phyloP scores from a whole-genome alignment of 2,329 filamentous ascomycete species.

The Aspergillus hortae region DNA sequence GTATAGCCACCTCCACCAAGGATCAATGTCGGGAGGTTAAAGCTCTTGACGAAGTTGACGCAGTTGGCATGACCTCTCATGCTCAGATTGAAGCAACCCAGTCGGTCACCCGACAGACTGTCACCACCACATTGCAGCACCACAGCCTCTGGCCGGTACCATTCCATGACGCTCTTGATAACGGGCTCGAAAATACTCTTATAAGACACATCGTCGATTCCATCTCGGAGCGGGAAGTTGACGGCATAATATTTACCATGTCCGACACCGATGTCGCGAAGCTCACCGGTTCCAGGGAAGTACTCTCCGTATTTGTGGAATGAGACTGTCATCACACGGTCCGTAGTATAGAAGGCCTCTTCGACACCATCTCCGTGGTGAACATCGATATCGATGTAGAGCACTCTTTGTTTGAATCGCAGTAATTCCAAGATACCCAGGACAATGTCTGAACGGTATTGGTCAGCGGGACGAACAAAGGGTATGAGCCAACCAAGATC shows the following conservation, averaged over 20 bases:
- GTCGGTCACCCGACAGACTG: constrained; percentile 62
- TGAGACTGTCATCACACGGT: constrained; percentile 68
- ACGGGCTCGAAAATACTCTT: constrained; percentile 66
- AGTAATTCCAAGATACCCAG: constrained; percentile 63
- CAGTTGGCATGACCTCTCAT: constrained; percentile 70
- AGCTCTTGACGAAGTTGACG: constrained; percentile 66
- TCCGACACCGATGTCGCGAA: constrained; percentile 66
- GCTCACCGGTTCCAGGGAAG: constrained; percentile 66
- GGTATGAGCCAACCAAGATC: background rate
- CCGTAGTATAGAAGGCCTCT: constrained; percentile 68
- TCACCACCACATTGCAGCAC: constrained; percentile 68
- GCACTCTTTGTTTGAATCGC: constrained; percentile 60
- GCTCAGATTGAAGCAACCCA: constrained; percentile 68
- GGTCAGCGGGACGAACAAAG: constrained; percentile 11
- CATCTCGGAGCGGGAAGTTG: constrained; percentile 67
- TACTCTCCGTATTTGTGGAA: constrained; percentile 73
- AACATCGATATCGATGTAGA: constrained; percentile 66
- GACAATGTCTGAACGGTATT: constrained; percentile 53
- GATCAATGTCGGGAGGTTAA: constrained; percentile 62
- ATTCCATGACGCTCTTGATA: constrained; percentile 66
- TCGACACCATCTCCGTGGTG: constrained; percentile 68
- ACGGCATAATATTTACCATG: constrained; percentile 65
- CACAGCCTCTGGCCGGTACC: constrained; percentile 64
- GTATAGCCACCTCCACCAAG: constrained; percentile 68
- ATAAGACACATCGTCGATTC: constrained; percentile 65